phyloP scores from a whole-genome alignment of 2,329 filamentous ascomycete species.

The Hypocrella siamensis region DNA sequence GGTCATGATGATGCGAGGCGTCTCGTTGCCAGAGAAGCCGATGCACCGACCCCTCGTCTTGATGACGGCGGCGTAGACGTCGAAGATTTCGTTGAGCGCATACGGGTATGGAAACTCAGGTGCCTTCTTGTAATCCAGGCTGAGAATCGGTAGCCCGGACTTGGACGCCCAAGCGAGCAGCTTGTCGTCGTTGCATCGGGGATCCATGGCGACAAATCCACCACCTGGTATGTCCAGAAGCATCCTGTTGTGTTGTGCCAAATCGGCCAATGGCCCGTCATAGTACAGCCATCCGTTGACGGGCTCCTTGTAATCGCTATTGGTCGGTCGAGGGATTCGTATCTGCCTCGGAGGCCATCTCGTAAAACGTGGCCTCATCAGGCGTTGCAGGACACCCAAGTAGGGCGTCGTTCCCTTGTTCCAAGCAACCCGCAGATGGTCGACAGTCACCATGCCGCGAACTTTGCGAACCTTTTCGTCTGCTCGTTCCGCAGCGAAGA shows the following conservation, averaged over 20 bases:
- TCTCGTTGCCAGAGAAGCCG: conserved; percentile 22
- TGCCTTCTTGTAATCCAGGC: conserved; percentile 62
- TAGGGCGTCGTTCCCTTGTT: conserved; percentile 89
- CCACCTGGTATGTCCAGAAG: conserved; percentile 86
- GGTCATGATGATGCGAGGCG: conserved; percentile 25
- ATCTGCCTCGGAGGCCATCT: conserved; percentile 69
- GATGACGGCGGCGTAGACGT: conserved; percentile 24
- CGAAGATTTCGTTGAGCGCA: conserved; percentile 32
- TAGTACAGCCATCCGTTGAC: conserved; percentile 87
- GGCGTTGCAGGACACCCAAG: conserved; percentile 51
- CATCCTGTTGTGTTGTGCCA: conserved; percentile 61
- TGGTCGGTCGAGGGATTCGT: conserved; percentile 64
- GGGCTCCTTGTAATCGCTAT: conserved; percentile 71
- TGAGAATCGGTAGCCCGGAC: conserved; percentile 75
- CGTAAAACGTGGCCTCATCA: conserved; percentile 67
- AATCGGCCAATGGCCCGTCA: conserved; percentile 66
- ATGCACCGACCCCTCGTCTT: conserved; percentile 25
- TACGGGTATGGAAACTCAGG: conserved; percentile 34
- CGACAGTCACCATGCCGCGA: conserved; percentile 69
- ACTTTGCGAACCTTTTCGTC: conserved; percentile 95
- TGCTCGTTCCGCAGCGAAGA: conserved; percentile 82
- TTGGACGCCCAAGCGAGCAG: conserved; percentile 83
- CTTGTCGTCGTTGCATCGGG: conserved; percentile 88
- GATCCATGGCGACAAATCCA: conserved; percentile 93
- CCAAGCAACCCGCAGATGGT: conserved; percentile 86